Evolutionary conservation across 257 asterid genomes (phyloP), one percentile per base, ranked within the genome.

Genomic region (Coffea eugenioides): DNA sequence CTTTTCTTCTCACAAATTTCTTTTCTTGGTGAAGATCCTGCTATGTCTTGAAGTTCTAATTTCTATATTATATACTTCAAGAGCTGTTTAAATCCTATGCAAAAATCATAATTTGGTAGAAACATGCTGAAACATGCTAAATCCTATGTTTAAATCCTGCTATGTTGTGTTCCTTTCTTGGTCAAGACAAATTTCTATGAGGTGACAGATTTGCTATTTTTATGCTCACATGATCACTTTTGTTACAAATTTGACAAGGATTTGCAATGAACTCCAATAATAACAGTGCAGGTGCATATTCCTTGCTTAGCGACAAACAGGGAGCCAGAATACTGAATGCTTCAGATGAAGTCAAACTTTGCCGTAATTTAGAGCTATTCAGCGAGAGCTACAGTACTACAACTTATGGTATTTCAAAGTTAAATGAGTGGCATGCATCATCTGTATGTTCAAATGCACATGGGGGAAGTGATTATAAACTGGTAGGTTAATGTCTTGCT

Each of bases 381-480:
- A 31, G 72, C 67, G 78, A 70, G 27, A 80, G 80, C 77, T 83
- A 73, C 86, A 86, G 76, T 34, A 62, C 81, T 70, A 77, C 83
- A 51, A 85, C 86, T 14, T 83, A 79, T 57, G 90, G 89, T 31
- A 69, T 83, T 84, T 83, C 84, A 65, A 71, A 84, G 67, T 77
- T 69, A 75, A 79, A 78, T 31, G 82, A 81, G 18, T 85, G 89
- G 89, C 83, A 74, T 74, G 87, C 90, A 39, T 61, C 77, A 77
- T 87, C 85, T 45, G 57, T 87, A 76, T 82, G 80, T 72, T 76
- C 84, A 74, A 85, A 85, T 56, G 56, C 81, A 16, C 51, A 31
- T 69, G 89, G 90, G 14, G 86, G 89, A 39, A 79, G 71, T 75
- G 87, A 83, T 79, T 83, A 83, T 79, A 80, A 79, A 78, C 83